Base-by-base conservation (phyloP, 2,329 filamentous ascomycete genomes). In the Penicillium frequentans region DNA sequence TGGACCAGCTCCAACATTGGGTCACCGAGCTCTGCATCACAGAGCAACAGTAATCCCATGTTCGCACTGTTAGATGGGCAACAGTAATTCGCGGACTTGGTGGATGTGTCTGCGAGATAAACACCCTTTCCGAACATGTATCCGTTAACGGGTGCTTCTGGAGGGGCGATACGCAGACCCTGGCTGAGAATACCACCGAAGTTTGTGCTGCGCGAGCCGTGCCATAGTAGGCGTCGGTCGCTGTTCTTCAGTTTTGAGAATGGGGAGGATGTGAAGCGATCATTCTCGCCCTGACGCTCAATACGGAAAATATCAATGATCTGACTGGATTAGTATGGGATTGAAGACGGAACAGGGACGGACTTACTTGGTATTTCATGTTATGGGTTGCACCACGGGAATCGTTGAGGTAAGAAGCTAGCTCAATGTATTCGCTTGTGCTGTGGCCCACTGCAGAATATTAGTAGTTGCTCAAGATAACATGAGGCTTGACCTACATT, bases 111-210 rank as follows among this genome's bases (percentile, higher is more conserved):
- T 2, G 91, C 91, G 2, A 96, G 83, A 70, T 96, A 96, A 47
- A 96, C 89, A 45, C 91, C 91, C 73, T 96, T 96, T 56, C 89
- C 91, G 64, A 96, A 96, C 89, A 93, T 93, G 77, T 93, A 92
- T 1, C 90, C 90, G 5, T 81, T 84, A 0, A 86, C 86, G 0
- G 91, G 92, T 0, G 91, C 91, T 72, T 96, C 78, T 1, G 77
- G 77, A 0, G 92, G 92, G 7, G 92, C 92, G 63, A 96, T 96
- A n/a, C 91, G 89, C 7, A 96, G 83, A 62, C 92, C 92, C 73
- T 96, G 90, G 56, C 86, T 89, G 43, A 96, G 84, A 57, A 96
- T 96, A 68, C 91, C 92, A 68, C 89, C 91, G 63, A 88, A 96
- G 72, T 96, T 96, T 52, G 90, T 95, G 31, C 82, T 84, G 33